phyloP scores from a whole-genome alignment of 495 filamentous ascomycete species.

The Neurospora tetraspora region DNA sequence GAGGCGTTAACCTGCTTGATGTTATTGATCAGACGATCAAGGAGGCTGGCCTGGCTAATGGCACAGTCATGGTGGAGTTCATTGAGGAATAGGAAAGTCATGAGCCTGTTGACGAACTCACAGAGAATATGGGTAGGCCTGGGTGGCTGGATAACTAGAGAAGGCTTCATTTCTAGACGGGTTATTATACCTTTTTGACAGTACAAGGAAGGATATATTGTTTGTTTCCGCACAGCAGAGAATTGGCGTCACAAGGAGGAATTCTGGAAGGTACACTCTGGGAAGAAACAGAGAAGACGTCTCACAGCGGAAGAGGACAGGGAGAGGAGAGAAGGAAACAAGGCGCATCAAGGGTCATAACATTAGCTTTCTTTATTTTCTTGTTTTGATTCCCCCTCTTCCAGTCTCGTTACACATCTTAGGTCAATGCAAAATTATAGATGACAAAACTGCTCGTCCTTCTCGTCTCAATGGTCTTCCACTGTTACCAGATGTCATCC shows the following conservation, averaged over 20 bases:
- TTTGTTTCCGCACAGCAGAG: not conserved
- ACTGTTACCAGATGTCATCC: not conserved
- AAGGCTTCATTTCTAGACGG: not conserved
- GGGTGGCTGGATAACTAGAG: not conserved
- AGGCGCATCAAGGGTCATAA: not conserved
- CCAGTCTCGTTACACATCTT: not conserved
- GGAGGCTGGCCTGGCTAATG: constrained; percentile 80
- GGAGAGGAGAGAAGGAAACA: not conserved
- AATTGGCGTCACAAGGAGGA: not conserved
- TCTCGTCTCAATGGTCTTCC: not conserved
- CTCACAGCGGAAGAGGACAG: not conserved
- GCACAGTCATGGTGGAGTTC: constrained; percentile 87
- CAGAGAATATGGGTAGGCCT: not conserved
- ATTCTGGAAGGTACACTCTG: not conserved
- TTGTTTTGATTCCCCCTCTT: not conserved
- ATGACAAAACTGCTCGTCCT: not conserved
- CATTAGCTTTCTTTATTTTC: not conserved
- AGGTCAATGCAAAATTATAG: not conserved
- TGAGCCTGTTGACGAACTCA: not conserved
- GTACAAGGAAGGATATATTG: not conserved
- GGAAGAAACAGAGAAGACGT: not conserved
- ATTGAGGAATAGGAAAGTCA: constrained; percentile 43
- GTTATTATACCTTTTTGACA: not conserved
- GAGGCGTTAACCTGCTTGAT: constrained; percentile 75
- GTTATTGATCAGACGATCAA: constrained; percentile 60